A percentile compares a stretch with the other conserved stretches of the same genome.
Evolutionary conservation across 768 basidiomycete genomes (phyloP).

Genomic region (Mycena metata): DNA sequence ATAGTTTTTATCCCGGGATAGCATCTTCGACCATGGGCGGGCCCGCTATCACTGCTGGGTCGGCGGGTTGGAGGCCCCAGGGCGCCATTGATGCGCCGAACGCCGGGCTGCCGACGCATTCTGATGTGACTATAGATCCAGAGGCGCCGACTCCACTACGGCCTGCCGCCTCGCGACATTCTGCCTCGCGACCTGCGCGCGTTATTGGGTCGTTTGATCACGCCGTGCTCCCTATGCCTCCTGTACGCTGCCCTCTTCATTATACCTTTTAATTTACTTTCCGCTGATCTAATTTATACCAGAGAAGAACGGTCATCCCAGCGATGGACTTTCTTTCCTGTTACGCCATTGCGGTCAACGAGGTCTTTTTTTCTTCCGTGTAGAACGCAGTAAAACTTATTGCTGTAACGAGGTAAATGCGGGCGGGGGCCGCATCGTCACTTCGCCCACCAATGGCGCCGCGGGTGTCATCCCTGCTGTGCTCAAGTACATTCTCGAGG

Average conservation of each 20-base stretch:
- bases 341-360: constrained; percentile 96
- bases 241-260: constrained; percentile 61
- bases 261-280: not conserved
- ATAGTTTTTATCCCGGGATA: constrained; percentile 65
- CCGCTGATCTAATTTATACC: constrained; percentile 21
- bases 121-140: constrained; percentile 33
- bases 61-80: constrained; percentile 40
- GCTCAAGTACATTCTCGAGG: constrained; percentile 90
- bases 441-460: constrained; percentile 94
- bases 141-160: constrained; percentile 35
- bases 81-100: constrained; percentile 41
- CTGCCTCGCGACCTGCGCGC: constrained; percentile 48
- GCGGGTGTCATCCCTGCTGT: constrained; percentile 95
- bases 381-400: constrained; percentile 51
- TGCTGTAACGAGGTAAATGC: constrained; percentile 84
- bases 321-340: constrained; percentile 95
- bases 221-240: constrained; percentile 83
- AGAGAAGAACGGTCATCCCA: constrained; percentile 90
- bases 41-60: constrained; percentile 49
- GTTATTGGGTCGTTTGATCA: constrained; percentile 88
- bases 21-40: constrained; percentile 43
- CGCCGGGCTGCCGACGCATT: constrained; percentile 35
- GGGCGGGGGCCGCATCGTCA: constrained; percentile 76
- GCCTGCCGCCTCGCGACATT: constrained; percentile 34
- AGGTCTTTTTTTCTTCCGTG: constrained; percentile 59